Evolutionary conservation across 345 rosid genomes (phyloP), one percentile per base, ranked within the genome.

Genomic region (Murraya paniculata): DNA sequence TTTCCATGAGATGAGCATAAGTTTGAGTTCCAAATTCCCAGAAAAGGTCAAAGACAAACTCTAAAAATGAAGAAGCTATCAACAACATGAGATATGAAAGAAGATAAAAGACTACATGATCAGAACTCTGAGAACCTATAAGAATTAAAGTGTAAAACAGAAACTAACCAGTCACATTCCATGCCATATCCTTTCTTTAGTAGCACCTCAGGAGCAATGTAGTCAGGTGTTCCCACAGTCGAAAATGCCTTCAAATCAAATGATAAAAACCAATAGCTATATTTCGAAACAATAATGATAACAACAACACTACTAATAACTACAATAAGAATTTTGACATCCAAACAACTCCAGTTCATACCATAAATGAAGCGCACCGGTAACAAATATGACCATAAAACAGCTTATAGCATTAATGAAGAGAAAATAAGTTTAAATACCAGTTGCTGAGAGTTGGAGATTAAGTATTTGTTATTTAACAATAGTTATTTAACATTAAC

Each of bases 131-230:
- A 80, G 62, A 75, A 64, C 31, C 28, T 58, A 68, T 81, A 36
- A 72, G 9, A 69, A 81, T 27, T 53, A 67, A 67, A 14, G 56
- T 39, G 53, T 33, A 57, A 71, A 76, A 73, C 41, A 78, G n/a
- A 74, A 64, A 87, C 97, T 88, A 73, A 93, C 98, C 98, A 95
- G 85, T 95, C 98, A 84, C 98, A 95, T 82, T 95, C 98, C 94
- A 90, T 91, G 91, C 98, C 98, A 85, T 95, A 95, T 84, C 98
- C 98, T 84, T 93, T 94, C 94, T 94, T 94, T 83, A 93, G 83
- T 76, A 94, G 88, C 53, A 94, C 97, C 87, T 94, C 98, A 60
- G 98, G 98, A 86, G 98, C 97, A 76, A 94, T 94, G 85, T 94
- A 94, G 78, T 94, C 98, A 4, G 98, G 98, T 21, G 98, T 95